These are phyloP conservation scores for Davidsoniella eucalypti DNA, from an alignment of 2,329 filamentous ascomycete genomes.

Conservation along the genomic window DNA sequence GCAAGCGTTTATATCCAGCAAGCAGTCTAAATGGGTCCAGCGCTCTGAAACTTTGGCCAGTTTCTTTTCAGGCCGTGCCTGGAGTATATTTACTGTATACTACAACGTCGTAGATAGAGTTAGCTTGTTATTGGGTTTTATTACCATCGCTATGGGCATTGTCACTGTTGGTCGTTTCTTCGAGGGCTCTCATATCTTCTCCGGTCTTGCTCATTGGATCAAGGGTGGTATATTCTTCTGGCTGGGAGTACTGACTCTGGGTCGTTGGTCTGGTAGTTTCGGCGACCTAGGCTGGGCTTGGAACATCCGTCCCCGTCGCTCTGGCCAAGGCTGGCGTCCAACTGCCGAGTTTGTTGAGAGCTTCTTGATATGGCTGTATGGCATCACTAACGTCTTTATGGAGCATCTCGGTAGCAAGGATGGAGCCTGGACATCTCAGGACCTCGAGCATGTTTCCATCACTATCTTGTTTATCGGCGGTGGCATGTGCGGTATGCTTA, in stretches of 20 bases:
- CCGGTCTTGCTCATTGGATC: slow-evolving; percentile 79
- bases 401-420: slow-evolving; percentile 70
- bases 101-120: slow-evolving; percentile 60
- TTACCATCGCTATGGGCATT: slow-evolving; percentile 54
- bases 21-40: neutral
- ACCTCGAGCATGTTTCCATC: slow-evolving; percentile 85
- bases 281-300: slow-evolving; percentile 87
- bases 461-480: slow-evolving; percentile 88
- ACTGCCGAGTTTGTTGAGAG: slow-evolving; percentile 84
- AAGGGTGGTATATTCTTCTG: slow-evolving; percentile 94
- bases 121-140: slow-evolving; percentile 63
- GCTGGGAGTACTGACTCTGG: slow-evolving; percentile 74
- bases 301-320: slow-evolving; percentile 57
- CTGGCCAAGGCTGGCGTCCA: slow-evolving; percentile 48
- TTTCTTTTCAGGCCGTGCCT: slow-evolving; percentile 24
- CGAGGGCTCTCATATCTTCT: slow-evolving; percentile 54
- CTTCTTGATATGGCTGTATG: slow-evolving; percentile 78
- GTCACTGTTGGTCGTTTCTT: slow-evolving; percentile 72
- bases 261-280: slow-evolving; percentile 81
- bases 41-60: neutral
- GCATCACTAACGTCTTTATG: slow-evolving; percentile 76
- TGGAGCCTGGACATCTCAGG: slow-evolving; percentile 54
- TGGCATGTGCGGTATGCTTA: slow-evolving; percentile 71
- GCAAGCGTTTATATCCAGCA: neutral
- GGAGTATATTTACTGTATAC: slow-evolving; percentile 30